phyloP scores from a whole-genome alignment of 768 basidiomycete species.

The Termitomyces sp. region DNA sequence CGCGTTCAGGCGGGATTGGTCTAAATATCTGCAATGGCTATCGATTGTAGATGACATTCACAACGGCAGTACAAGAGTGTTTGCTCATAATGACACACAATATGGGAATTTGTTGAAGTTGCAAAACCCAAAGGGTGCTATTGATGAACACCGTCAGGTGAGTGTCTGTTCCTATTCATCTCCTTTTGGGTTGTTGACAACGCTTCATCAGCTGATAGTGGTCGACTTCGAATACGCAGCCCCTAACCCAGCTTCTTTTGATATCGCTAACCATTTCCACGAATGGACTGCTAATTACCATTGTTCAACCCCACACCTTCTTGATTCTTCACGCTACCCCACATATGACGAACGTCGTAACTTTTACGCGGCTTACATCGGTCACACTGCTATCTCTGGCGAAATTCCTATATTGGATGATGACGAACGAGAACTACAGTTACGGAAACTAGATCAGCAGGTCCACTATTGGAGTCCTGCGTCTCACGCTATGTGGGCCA shows the following conservation, averaged over 20 bases:
- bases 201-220: slow-evolving; percentile 68
- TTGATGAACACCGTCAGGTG: slow-evolving; percentile 77
- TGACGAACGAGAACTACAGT: slow-evolving; percentile 37
- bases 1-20: slow-evolving; percentile 60
- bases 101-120: slow-evolving; percentile 89
- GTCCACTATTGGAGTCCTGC: slow-evolving; percentile 88
- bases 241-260: slow-evolving; percentile 89
- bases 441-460: slow-evolving; percentile 68
- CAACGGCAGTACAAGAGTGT: slow-evolving; percentile 64
- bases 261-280: slow-evolving; percentile 96
- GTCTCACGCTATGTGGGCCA: slow-evolving; percentile 87
- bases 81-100: slow-evolving; percentile 94
- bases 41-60: slow-evolving; percentile 52
- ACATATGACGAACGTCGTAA: slow-evolving; percentile 66
- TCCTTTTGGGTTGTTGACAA: not conserved
- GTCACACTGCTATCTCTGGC: slow-evolving; percentile 37
- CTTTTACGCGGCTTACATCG: slow-evolving; percentile 84
- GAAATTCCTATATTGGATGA: slow-evolving; percentile 27
- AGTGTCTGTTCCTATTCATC: slow-evolving; percentile 12
- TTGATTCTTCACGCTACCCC: slow-evolving; percentile 68
- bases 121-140: slow-evolving; percentile 47
- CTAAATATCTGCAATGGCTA: slow-evolving; percentile 68
- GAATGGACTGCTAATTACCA: slow-evolving; percentile 97
- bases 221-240: slow-evolving; percentile 98
- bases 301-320: slow-evolving; percentile 60